phyloP scores from a whole-genome alignment of 345 rosid species.

The Erysimum cheiranthoides region DNA sequence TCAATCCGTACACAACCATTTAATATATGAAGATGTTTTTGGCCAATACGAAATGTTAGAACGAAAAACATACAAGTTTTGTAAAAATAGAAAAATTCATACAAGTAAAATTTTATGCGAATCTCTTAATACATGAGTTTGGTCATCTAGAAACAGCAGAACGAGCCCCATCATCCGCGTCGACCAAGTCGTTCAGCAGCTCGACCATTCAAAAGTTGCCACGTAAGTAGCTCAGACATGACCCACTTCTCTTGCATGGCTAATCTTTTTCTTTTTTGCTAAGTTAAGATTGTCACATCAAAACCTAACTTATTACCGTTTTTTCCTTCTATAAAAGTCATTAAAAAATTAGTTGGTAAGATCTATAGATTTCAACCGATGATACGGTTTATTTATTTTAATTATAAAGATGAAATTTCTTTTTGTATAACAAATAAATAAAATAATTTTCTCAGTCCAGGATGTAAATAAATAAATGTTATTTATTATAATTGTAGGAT shows the following conservation, averaged over 20 bases:
- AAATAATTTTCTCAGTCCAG: too few species aligned
- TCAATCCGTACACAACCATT: background rate
- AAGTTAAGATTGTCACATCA: conserved; percentile 34
- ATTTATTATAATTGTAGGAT: background rate
- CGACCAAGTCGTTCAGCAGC: background rate
- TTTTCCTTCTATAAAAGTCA: background rate
- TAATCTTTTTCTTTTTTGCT: background rate
- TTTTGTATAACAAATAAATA: background rate
- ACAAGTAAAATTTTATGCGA: too few species aligned
- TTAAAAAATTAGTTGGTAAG: background rate
- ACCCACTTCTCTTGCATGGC: conserved; percentile 29
- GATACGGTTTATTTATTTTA: background rate
- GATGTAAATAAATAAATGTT: background rate
- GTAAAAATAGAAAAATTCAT: too few species aligned
- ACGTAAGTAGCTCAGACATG: conserved; percentile 12
- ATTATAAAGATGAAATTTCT: background rate
- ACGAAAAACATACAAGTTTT: too few species aligned
- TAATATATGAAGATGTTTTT: background rate
- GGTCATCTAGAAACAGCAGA: background rate
- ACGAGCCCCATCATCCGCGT: background rate
- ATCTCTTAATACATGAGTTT: background rate
- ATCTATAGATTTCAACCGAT: background rate
- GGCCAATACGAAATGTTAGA: too few species aligned
- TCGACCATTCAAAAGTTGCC: background rate
- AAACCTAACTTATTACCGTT: conserved; percentile 25